Evolutionary conservation across 805 yeast species (phyloP), one percentile per base, ranked within the genome.

Genomic region (Candida montana): DNA sequence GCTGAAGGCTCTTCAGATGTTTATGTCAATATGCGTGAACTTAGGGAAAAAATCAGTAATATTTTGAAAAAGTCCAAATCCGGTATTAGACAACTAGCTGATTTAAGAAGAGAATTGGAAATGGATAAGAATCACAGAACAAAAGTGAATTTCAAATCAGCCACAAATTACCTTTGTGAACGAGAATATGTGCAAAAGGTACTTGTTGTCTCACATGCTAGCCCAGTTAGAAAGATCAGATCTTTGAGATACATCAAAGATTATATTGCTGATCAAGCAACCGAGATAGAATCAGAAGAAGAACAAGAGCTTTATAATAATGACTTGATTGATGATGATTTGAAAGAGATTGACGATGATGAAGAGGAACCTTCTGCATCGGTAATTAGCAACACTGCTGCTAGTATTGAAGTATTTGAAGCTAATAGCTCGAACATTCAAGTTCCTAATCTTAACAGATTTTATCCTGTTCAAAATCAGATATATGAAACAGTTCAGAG

Each of bases 401-500:
- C 39, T 7, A 46, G 49, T 38, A 18, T 54, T 11, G 42, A 49
- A 20, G 43, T 53, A n/a, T 41, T 53, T 5, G 46, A 44, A 8
- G 39, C 49, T 7, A 35, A 49, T 1, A 41, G 44, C 19, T 46
- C 46, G 19, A 32, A 13, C 15, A 28, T 37, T 6, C 38, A 40
- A 2, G 24, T 44, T 20, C 58, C 61, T 5, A 24, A 57, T 1
- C 53, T 73, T 39, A 84, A 83, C 55, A 58, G 68, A 11, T 68
- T 79, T 40, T 81, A 72, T 49, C 90, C 95, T 0, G 47, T 80
- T 0, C 80, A 77, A 30, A 74, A 70, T 46, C 95, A 87, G 57
- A 59, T 85, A 0, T 77, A 66, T 53, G 77, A 76, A 39, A 43
- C 70, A 4, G 71, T 79, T 1, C 53, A 57, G 6, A 49, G 60